phyloP scores from a whole-genome alignment of 1,139 yeast genomes.

The Scheffersomyces quercinus region DNA sequence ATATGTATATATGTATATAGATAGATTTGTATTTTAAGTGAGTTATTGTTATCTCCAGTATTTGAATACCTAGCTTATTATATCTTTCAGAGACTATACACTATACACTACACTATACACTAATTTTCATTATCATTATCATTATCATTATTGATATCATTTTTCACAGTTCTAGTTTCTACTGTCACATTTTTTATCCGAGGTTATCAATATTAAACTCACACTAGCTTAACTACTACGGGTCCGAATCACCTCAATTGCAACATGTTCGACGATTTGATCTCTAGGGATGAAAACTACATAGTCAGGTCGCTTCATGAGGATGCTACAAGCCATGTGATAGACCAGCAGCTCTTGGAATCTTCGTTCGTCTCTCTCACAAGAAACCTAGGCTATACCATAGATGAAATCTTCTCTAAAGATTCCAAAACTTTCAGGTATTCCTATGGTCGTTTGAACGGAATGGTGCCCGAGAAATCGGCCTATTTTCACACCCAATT shows the following conservation, averaged over 20 bases:
- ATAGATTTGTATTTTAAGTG: no score
- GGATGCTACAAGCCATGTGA: no score
- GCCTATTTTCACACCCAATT: constrained; percentile 32
- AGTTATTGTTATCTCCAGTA: no score
- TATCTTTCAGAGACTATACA: no score
- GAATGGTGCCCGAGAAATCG: constrained; percentile 26
- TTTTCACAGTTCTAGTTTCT: constrained; percentile 23
- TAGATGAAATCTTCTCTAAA: constrained; percentile 13
- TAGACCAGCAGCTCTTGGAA: background rate
- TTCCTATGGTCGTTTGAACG: constrained; percentile 19
- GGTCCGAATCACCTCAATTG: background rate
- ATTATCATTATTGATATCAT: constrained; percentile 5
- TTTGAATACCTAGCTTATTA: no score
- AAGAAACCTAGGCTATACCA: background rate
- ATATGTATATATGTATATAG: no score
- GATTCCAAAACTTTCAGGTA: constrained; percentile 22
- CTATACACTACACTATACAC: no score
- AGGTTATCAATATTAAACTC: constrained; percentile 6
- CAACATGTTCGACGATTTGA: background rate
- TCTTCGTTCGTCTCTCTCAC: background rate
- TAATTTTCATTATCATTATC: no score
- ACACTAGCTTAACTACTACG: background rate
- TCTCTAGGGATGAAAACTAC: background rate
- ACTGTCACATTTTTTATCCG: constrained; percentile 12
- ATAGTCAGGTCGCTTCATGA: background rate